A percentile compares a stretch with the other conserved stretches of the same genome.
Conservation (phyloP, 805 yeast genomes). For the Candida methanosorbosa region DNA sequence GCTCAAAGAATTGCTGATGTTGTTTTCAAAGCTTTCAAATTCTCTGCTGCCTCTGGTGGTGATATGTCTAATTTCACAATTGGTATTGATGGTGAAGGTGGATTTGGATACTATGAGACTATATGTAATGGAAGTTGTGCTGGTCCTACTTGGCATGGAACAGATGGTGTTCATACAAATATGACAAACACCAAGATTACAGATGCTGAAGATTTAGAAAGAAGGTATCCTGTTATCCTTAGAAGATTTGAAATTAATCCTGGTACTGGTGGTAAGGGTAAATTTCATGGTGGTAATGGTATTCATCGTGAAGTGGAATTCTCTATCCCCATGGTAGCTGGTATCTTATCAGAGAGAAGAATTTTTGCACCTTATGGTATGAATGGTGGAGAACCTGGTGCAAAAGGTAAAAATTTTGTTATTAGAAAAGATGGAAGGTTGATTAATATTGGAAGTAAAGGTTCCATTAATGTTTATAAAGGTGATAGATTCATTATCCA, state of each 20-base stretch:
- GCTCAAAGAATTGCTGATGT: slow-evolving; percentile 47
- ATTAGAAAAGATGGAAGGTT: slow-evolving; percentile 5
- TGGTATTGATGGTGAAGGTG: slow-evolving; percentile 34
- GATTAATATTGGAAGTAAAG: slow-evolving; percentile 21
- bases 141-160: slow-evolving; percentile 36
- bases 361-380: slow-evolving; percentile 37
- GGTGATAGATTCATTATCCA: slow-evolving; percentile 19
- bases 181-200: slow-evolving; percentile 49
- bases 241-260: slow-evolving; percentile 32
- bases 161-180: slow-evolving; percentile 40
- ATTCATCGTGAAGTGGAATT: slow-evolving; percentile 26
- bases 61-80: slow-evolving; percentile 47
- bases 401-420: slow-evolving; percentile 25
- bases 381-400: slow-evolving; percentile 34
- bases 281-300: slow-evolving; percentile 40
- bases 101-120: slow-evolving; percentile 45
- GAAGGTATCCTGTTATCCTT: slow-evolving; percentile 40
- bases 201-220: slow-evolving; percentile 43
- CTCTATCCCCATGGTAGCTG: slow-evolving; percentile 19
- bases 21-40: slow-evolving; percentile 42
- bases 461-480: slow-evolving; percentile 11
- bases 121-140: slow-evolving; percentile 48
- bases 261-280: slow-evolving; percentile 39
- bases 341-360: slow-evolving; percentile 34
- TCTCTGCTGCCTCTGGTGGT: slow-evolving; percentile 49